phyloP scores from a whole-genome alignment of 768 basidiomycete genomes.

The Candolleomyces efflorescens region DNA sequence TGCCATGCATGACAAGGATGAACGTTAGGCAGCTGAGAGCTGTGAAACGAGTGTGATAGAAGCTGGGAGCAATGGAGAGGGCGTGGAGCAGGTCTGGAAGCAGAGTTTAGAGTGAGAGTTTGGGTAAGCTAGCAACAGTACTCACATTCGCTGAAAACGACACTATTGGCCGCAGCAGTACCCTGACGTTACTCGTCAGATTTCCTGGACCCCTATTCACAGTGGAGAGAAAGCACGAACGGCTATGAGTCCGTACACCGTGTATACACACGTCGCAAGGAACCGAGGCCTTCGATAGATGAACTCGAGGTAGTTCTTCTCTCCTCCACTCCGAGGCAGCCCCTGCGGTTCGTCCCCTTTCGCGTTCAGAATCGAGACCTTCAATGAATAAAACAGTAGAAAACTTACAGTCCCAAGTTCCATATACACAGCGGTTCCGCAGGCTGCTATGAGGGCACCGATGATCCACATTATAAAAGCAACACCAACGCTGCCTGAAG shows the following conservation, averaged over 20 bases:
- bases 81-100: conserved; percentile 57
- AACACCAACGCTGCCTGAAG: conserved; percentile 68
- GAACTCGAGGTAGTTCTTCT: conserved; percentile 74
- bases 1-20: conserved; percentile 54
- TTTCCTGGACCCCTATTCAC: not conserved
- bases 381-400: not conserved
- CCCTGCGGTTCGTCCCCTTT: conserved; percentile 34
- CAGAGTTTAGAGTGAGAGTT: not conserved
- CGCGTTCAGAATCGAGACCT: not conserved
- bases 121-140: not conserved
- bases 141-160: conserved; percentile 74
- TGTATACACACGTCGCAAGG: conserved; percentile 55
- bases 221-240: conserved; percentile 24
- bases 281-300: conserved; percentile 62
- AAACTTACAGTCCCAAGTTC: conserved; percentile 64
- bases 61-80: conserved; percentile 39
- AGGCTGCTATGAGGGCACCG: conserved; percentile 58
- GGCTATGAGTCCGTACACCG: conserved; percentile 52
- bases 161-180: conserved; percentile 51
- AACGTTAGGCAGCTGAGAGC: conserved; percentile 55
- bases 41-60: conserved; percentile 44
- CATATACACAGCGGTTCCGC: conserved; percentile 69
- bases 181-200: conserved; percentile 34
- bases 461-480: conserved; percentile 68
- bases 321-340: conserved; percentile 66